Evolutionary conservation across 257 asterid genomes (phyloP), one percentile per base, ranked within the genome.

Genomic region (Fraxinus cuspidata): DNA sequence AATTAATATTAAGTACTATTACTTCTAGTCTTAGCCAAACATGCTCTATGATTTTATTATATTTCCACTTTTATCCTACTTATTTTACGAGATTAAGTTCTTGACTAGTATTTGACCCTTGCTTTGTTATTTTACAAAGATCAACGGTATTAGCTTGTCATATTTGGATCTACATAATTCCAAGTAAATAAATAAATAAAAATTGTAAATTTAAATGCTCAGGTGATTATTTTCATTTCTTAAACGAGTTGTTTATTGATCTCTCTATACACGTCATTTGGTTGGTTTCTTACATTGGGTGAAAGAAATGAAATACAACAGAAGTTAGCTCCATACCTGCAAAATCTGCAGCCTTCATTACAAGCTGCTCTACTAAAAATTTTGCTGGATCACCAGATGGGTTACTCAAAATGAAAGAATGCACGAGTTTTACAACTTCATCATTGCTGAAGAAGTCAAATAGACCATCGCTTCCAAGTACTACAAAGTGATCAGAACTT

Each of bases 331-430:
- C 18, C 69, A 32, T 89, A 94, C 98, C 99, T 63, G 98, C 97
- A 85, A 95, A 89, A 72, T 90, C 89, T 73, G 98, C 99, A 34
- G 99, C 99, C 88, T 92, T 88, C 21, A 90, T 86, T 15, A 91
- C 96, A 31, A 96, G 97, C 82, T 92, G 96, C 90, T 96, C 97
- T 8, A 96, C 92, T 19, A 96, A 84, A 78, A 76, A 92, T 78
- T 92, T 96, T 35, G 99, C 97, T 8, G 98, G 99, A 87, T 96
- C 99, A 21, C 99, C 98, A 64, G 65, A 86, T 79, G 94, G 93
- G 83, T 92, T 84, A 66, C 70, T 74, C 53, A 69, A 56, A 53
- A 90, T 84, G 65, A 90, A 92, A 42, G 89, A 87, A 82, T 87
- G 88, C 13, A 92, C 98, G 42, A 90, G 97, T 72, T 86, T 83